Evolutionary conservation across 208 protist species (phyloP).

Genomic region (Willaertia magna): DNA sequence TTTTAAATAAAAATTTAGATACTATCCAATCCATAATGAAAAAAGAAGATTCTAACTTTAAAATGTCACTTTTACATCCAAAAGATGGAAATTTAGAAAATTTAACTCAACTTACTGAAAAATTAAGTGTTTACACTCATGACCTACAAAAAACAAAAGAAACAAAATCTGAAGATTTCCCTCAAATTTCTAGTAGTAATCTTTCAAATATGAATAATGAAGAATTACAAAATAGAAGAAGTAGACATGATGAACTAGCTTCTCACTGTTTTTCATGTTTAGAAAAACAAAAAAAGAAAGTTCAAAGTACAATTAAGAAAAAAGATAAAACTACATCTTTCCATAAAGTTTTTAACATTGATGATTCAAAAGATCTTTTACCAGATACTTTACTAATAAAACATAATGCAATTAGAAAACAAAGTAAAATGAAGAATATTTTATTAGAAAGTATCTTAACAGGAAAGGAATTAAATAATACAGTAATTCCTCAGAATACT

Average conservation of each 20-base stretch:
- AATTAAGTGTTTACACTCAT: background rate
- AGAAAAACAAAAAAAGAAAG: background rate
- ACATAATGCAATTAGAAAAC: background rate
- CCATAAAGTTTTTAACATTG: background rate
- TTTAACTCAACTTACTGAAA: background rate
- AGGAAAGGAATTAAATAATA: too few relatives aligned
- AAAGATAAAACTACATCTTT: background rate
- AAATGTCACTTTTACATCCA: background rate
- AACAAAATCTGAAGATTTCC: background rate
- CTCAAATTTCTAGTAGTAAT: background rate
- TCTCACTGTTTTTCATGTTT: background rate
- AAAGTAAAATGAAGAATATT: background rate
- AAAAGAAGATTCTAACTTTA: background rate
- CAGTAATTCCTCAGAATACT: too few relatives aligned
- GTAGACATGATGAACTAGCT: background rate
- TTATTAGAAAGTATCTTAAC: too few relatives aligned
- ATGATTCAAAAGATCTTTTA: background rate
- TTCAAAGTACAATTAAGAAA: background rate
- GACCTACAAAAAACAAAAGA: background rate
- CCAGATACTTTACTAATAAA: background rate
- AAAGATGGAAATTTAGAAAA: background rate
- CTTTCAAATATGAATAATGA: background rate
- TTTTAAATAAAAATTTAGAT: background rate
- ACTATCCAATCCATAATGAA: background rate
- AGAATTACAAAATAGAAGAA: background rate